Evolutionary conservation across 139 green algal species (phyloP), one percentile per base, ranked within the genome.

Genomic region (Pseudopediastrum boryanum): DNA sequence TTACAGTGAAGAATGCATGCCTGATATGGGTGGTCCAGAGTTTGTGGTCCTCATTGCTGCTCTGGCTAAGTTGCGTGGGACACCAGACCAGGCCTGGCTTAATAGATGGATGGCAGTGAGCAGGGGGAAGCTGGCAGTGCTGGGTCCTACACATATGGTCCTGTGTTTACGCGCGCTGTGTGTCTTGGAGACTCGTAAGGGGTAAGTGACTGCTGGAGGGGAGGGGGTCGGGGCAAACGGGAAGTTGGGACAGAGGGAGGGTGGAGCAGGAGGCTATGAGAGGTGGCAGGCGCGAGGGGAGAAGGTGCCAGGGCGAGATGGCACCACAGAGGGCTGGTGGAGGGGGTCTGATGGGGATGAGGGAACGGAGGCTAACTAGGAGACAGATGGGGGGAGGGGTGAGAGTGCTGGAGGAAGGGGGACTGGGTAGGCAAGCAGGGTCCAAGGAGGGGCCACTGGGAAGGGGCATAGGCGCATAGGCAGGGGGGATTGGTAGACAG

Each of bases 41-140:
- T 80, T 80, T 80, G 73, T 71, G 8, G 71, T 65, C 73, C 62
- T 80, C 58, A 80, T 80, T 23, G 73, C 73, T 5, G 73, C 73
- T 12, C 54, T 80, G n/a, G 73, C 58, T 10, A 71, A 72, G 59
- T 44, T 80, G 42, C 31, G 59, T 13, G 59, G 43, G 31, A 44
- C 58, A 27, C 73, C 73, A 13, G 73, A 80, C 59, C 61, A 70
- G 46, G 73, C 73, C 59, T 80, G 73, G 73, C 42, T 80, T 61
- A 80, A 80, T 36, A 46, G 73, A 21, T 80, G 73, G 73, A 12
- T 80, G 73, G 59, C 73, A 19, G 73, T 80, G n/a, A 51, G 29
- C 13, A 25, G 73, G 16, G 31, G 61, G 27, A 80, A 72, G 59
- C 59, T 80, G 73, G 35, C 16, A 3, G 41, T 56, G 42, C 59